These are phyloP conservation scores for Circinella umbellata DNA, from an alignment of 371 early-diverging fungal species.

Conservation along the genomic window DNA sequence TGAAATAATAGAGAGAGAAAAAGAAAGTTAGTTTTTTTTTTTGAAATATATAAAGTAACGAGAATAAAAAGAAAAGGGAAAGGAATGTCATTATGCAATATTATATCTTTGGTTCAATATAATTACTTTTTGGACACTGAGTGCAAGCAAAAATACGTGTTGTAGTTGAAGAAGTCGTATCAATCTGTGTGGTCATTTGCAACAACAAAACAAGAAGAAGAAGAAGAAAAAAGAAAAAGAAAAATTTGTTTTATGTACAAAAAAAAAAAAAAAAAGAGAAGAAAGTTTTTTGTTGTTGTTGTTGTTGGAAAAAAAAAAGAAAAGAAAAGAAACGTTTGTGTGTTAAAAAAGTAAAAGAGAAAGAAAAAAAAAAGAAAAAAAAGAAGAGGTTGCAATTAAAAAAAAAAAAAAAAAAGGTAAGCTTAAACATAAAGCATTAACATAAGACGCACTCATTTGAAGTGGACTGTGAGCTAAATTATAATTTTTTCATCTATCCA, in stretches of 20 bases:
- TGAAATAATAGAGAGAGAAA: not conserved
- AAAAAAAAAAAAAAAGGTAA: slow-evolving; percentile 16
- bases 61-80: too few species aligned
- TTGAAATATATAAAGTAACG: too few species aligned
- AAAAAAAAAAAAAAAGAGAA: slow-evolving; percentile 11
- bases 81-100: not conserved
- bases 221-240: slow-evolving; percentile 19
- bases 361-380: slow-evolving; percentile 24
- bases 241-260: not conserved
- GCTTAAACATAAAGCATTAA: slow-evolving; percentile 10
- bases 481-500: slow-evolving; percentile 44
- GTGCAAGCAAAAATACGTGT: slow-evolving; percentile 47
- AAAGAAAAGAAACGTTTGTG: not conserved
- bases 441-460: not conserved
- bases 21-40: too few species aligned
- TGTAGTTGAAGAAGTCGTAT: slow-evolving; percentile 15
- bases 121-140: slow-evolving; percentile 54
- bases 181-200: slow-evolving; percentile 17
- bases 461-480: slow-evolving; percentile 18
- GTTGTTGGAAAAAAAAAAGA: slow-evolving; percentile 16
- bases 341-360: slow-evolving; percentile 20
- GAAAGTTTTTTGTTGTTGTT: not conserved
- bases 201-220: slow-evolving; percentile 9
- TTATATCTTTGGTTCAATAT: too few species aligned
- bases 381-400: slow-evolving; percentile 21